Base-by-base conservation (phyloP, 768 basidiomycete genomes). In the Tulasnella sp. region DNA sequence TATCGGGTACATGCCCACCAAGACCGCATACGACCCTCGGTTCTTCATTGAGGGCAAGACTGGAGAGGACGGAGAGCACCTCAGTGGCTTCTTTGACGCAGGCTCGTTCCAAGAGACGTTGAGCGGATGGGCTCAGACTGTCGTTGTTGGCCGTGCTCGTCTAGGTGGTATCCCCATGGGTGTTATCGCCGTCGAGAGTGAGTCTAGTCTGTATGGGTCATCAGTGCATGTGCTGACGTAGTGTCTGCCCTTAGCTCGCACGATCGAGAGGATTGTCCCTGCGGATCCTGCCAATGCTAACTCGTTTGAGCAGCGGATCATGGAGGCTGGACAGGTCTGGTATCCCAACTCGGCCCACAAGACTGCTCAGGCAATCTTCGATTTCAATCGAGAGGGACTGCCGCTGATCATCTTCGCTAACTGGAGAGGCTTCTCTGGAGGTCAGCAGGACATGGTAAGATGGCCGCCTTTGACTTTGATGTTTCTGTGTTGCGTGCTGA, bases 301-400 rank as follows among this genome's bases (percentile, higher is more conserved):
- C 13, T 98, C 95, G 5, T 90, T 94, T 71, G 96, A 99, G 71
- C 94, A 94, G 68, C 86, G 86, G 66, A 92, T 98, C 72, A 95
- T 98, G 86, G 94, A 98, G 70, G 96, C 96, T n/a, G 96, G 96
- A 65, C 92, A 95, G 73, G 96, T 98, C 24, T 99, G 96, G 96
- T 98, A 97, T 71, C 96, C 96, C 34, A 98, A 99, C 73, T 95
- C 92, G 4, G 94, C 96, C 4, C 94, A 96, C 78, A 99, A 99
- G 80, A 99, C 96, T 7, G 96, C 94, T 7, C 96, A 98, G 68
- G 95, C 96, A 15, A 98, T 98, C 76, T 93, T 93, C 72, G 96
- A 99, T 74, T 90, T 98, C 77, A 88, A 95, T 74, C 86, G 96
- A 44, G 96, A 99, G 73, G 91, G 89, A 23, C 77, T 99, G 13